Evolutionary conservation across 805 yeast species (phyloP).

Genomic region (Komagataella populi): DNA sequence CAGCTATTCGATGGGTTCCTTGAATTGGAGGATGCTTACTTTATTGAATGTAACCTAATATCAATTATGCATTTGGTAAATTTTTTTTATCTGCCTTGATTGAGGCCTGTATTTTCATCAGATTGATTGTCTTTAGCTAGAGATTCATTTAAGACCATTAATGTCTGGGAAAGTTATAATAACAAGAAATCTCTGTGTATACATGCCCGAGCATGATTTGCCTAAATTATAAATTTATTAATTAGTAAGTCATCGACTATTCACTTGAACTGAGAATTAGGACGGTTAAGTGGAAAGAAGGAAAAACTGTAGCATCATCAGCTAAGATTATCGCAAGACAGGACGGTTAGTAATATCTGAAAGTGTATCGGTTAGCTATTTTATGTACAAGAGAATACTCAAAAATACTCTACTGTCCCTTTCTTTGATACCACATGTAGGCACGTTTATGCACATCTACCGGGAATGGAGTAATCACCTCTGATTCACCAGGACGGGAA

Average conservation of each 20-base stretch:
- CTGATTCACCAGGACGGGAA: slow-evolving; percentile 93
- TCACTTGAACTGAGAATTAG: not conserved
- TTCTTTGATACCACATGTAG: slow-evolving; percentile 82
- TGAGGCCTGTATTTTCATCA: too few relatives aligned
- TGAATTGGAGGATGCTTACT: too few relatives aligned
- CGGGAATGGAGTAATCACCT: slow-evolving; percentile 84
- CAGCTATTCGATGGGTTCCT: too few relatives aligned
- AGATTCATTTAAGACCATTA: not conserved
- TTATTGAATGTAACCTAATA: too few relatives aligned
- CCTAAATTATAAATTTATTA: too few relatives aligned
- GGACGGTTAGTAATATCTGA: not conserved
- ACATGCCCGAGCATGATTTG: too few relatives aligned
- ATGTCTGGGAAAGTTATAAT: not conserved
- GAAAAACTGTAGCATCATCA: not conserved
- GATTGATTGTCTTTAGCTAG: not conserved
- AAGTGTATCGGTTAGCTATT: not conserved
- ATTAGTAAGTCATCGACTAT: not conserved
- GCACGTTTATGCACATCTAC: slow-evolving; percentile 82
- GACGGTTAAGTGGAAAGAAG: not conserved
- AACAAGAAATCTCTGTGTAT: not conserved
- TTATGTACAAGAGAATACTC: not conserved
- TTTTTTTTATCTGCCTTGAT: too few relatives aligned
- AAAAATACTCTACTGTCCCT: slow-evolving; percentile 25
- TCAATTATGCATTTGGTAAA: too few relatives aligned
- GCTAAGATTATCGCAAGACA: not conserved